Conservation (phyloP, 2,329 filamentous ascomycete species). For the Cucurbitaria berberidis region DNA sequence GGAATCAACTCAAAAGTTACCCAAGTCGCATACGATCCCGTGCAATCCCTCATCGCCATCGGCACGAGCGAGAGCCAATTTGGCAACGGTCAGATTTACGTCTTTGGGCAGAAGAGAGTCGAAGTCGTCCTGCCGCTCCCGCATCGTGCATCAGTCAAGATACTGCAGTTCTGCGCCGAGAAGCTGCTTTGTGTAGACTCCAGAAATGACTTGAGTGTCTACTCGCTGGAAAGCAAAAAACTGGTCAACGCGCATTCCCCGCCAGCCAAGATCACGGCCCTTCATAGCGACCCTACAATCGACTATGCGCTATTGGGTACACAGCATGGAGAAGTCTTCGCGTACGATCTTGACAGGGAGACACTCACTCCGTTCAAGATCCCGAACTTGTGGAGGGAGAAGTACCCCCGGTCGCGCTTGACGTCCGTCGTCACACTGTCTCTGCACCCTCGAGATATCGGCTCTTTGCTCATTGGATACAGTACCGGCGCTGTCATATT, state of each 20-base stretch:
- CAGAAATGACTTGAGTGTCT: conserved; percentile 84
- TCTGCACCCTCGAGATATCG: conserved; percentile 90
- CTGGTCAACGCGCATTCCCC: conserved; percentile 74
- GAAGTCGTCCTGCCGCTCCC: conserved; percentile 74
- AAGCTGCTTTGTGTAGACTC: conserved; percentile 84
- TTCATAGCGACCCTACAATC: conserved; percentile 85
- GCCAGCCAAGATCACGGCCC: conserved; percentile 73
- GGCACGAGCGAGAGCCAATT: conserved; percentile 88
- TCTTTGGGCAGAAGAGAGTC: conserved; percentile 84
- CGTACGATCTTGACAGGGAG: conserved; percentile 91
- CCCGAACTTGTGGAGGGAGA: conserved; percentile 83
- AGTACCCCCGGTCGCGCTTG: conserved; percentile 70
- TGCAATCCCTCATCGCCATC: conserved; percentile 91
- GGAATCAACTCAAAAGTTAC: conserved; percentile 71
- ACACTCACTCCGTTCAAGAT: conserved; percentile 78
- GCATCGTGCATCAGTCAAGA: conserved; percentile 74
- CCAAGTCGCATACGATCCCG: conserved; percentile 86
- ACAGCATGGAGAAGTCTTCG: conserved; percentile 81
- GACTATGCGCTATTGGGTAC: conserved; percentile 92
- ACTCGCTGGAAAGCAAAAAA: conserved; percentile 74
- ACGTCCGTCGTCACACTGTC: conserved; percentile 76
- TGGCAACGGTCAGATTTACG: conserved; percentile 84
- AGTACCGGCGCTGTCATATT: conserved; percentile 85
- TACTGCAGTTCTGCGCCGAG: conserved; percentile 83
- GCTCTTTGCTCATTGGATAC: conserved; percentile 90